Evolutionary conservation across 306 rosid genomes (phyloP).

Genomic region (Cucumis cinereus): DNA sequence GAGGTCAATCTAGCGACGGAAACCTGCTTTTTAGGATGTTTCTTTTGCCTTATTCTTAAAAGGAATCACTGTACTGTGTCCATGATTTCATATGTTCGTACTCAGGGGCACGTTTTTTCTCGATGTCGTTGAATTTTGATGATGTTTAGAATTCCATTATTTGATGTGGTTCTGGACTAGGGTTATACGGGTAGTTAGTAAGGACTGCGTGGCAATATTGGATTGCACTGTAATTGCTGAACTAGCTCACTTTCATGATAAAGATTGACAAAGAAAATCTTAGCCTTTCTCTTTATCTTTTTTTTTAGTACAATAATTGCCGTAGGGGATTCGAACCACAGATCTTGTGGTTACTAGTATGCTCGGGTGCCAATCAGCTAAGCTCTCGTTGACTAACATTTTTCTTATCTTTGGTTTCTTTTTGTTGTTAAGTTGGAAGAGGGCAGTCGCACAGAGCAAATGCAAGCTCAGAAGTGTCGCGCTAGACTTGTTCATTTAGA

Average conservation of each 20-base stretch:
- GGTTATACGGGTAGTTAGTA: neutral
- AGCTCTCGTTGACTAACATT: too few relatives aligned
- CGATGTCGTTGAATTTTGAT: too few relatives aligned
- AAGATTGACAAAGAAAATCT: neutral
- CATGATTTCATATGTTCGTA: neutral
- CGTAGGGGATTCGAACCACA: too few relatives aligned
- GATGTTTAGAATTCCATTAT: neutral
- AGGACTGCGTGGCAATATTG: neutral
- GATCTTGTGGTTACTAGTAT: too few relatives aligned
- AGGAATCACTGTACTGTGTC: neutral
- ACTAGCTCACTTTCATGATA: neutral
- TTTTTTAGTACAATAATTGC: too few relatives aligned
- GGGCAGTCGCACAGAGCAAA: constrained; percentile 55
- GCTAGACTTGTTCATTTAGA: constrained; percentile 70
- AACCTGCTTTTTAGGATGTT: neutral
- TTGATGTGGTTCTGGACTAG: neutral
- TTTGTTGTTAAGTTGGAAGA: constrained; percentile 58
- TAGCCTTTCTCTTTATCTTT: neutral
- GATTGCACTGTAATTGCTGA: neutral
- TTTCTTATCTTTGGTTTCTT: neutral
- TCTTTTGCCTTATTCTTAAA: neutral
- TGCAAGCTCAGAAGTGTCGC: constrained; percentile 86
- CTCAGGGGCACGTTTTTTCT: neutral
- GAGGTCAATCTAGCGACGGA: neutral
- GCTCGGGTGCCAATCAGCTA: too few relatives aligned